phyloP scores from a whole-genome alignment of 345 rosid species.

The Boechera retrofracta region DNA sequence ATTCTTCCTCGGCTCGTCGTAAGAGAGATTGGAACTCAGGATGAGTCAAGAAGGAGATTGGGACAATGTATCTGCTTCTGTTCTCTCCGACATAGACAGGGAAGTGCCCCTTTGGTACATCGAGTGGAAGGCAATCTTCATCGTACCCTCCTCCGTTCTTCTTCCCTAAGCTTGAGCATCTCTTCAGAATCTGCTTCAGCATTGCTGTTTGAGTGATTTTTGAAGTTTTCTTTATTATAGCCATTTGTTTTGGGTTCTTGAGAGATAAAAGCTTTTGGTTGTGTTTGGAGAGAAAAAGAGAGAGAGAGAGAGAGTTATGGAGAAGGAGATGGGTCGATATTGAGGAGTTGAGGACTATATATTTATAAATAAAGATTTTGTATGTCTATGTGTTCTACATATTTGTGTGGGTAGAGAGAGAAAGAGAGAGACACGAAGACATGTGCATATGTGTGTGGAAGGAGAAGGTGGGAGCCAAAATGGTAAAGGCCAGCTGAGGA shows the following conservation, averaged over 20 bases:
- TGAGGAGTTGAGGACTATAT: conserved; percentile 45
- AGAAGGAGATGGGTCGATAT: conserved; percentile 40
- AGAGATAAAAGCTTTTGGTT: conserved; percentile 35
- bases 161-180: conserved; percentile 76
- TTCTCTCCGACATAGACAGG: conserved; percentile 90
- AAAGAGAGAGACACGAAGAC: conserved; percentile 42
- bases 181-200: conserved; percentile 66
- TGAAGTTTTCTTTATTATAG: conserved; percentile 54
- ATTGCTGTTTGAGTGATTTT: conserved; percentile 60
- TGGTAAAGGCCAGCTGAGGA: conserved; percentile 48
- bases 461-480: conserved; percentile 63
- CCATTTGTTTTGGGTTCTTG: conserved; percentile 50
- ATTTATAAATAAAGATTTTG: conserved; percentile 38
- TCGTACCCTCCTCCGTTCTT: conserved; percentile 50
- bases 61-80: conserved; percentile 87
- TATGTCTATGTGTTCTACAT: conserved; percentile 44
- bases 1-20: conserved; percentile 88
- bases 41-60: conserved; percentile 75
- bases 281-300: conserved; percentile 5
- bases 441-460: conserved; percentile 51
- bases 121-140: conserved; percentile 64
- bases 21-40: conserved; percentile 87
- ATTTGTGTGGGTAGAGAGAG: conserved; percentile 23
- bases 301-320: conserved; percentile 23
- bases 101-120: conserved; percentile 95